These are phyloP conservation scores for Drosera spatulata DNA, from an alignment of 179 eudicot species.

Conservation along the genomic window DNA sequence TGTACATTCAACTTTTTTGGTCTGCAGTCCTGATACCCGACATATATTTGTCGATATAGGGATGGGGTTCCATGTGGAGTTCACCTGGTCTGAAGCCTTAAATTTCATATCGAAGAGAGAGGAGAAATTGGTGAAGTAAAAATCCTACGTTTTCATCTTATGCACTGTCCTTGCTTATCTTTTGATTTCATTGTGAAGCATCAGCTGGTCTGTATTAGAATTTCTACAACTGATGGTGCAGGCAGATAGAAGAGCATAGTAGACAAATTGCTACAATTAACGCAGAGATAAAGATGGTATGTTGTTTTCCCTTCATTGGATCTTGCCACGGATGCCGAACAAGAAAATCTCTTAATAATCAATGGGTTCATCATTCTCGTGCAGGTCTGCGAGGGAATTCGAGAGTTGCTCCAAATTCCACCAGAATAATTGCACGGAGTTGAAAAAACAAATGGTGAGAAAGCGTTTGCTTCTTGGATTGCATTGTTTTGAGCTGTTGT, in stretches of 20 bases:
- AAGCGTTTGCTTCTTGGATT: too few species aligned
- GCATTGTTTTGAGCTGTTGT: too few species aligned
- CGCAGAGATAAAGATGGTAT: slow-evolving; percentile 75
- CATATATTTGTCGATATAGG: slow-evolving; percentile 86
- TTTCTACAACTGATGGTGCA: slow-evolving; percentile 6
- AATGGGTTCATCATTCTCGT: not conserved
- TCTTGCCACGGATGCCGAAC: too few species aligned
- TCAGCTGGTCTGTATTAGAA: not conserved
- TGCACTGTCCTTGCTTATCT: not conserved
- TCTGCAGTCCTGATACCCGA: slow-evolving; percentile 71
- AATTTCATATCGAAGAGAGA: slow-evolving; percentile 58
- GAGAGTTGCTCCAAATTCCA: slow-evolving; percentile 56
- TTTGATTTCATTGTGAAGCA: not conserved
- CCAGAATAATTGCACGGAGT: slow-evolving; percentile 5
- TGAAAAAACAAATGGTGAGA: too few species aligned
- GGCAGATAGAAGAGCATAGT: slow-evolving; percentile 74
- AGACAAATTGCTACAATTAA: slow-evolving; percentile 53
- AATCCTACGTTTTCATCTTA: not conserved
- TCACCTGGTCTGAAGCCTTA: slow-evolving; percentile 92
- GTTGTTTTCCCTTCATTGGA: slow-evolving; percentile 1
- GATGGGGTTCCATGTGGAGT: slow-evolving; percentile 90
- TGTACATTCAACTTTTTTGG: too few species aligned
- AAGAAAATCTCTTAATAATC: too few species aligned
- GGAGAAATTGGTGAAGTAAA: slow-evolving; percentile 61
- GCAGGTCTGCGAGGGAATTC: slow-evolving; percentile 73